Conservation (phyloP, 306 rosid genomes). For the Albizia julibrissin region DNA sequence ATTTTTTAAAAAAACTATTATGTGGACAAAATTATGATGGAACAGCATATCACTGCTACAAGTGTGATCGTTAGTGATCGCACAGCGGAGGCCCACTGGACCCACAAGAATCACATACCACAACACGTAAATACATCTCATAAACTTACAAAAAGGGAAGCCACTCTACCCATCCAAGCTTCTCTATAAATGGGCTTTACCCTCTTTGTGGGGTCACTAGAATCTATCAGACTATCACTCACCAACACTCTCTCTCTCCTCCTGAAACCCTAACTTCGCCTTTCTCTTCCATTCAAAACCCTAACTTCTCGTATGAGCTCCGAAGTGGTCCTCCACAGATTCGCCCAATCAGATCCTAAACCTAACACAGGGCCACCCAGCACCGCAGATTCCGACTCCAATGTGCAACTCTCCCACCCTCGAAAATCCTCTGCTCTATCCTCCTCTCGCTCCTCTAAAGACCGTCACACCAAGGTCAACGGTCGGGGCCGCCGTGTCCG, state of each 20-base stretch:
- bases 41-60: not conserved
- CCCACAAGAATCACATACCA: constrained; percentile 12
- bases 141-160: not conserved
- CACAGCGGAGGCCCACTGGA: constrained; percentile 42
- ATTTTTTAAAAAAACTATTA: no score
- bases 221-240: constrained; percentile 1
- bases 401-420: constrained; percentile 29
- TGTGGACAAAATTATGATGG: not conserved
- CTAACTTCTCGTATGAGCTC: constrained; percentile 44
- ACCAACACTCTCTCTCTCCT: not conserved
- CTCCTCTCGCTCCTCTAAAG: constrained; percentile 53
- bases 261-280: constrained; percentile 52
- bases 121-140: not conserved
- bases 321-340: constrained; percentile 47
- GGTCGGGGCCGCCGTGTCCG: constrained; percentile 95
- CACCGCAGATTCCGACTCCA: constrained; percentile 20
- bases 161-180: not conserved
- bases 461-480: constrained; percentile 94
- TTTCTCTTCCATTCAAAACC: constrained; percentile 9
- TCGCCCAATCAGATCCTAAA: constrained; percentile 32
- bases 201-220: constrained; percentile 60
- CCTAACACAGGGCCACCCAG: constrained; percentile 29
- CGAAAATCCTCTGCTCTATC: constrained; percentile 26
- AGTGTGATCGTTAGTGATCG: not conserved
- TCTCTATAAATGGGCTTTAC: constrained; percentile 5